These are phyloP conservation scores for Pseudopyrenochaeta lycopersici DNA, from an alignment of 2,329 filamentous ascomycete genomes.

Conservation along the genomic window DNA sequence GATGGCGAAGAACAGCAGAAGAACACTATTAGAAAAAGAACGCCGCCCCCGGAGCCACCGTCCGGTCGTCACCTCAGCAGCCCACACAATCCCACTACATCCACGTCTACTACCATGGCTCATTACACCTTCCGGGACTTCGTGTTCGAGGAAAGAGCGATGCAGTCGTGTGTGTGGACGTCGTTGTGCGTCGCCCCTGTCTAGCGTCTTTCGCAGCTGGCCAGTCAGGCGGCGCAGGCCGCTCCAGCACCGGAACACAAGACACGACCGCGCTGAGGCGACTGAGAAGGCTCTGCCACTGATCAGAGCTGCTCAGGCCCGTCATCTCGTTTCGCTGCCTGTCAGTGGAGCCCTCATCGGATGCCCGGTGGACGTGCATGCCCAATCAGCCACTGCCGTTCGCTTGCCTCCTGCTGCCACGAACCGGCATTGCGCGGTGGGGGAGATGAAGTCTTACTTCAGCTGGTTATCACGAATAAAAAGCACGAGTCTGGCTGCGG, in stretches of 20 bases:
- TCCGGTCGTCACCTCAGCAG: conserved; percentile 16
- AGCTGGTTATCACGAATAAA: conserved; percentile 6
- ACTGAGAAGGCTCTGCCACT: conserved; percentile 28
- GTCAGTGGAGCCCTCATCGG: conserved; percentile 7
- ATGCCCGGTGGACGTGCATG: conserved; percentile 4
- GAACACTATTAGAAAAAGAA: conserved; percentile 19
- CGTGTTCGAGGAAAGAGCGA: conserved; percentile 30
- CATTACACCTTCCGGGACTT: conserved; percentile 30
- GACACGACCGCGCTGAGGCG: conserved; percentile 20
- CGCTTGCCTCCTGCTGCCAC: conserved; percentile 28
- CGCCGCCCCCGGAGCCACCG: conserved; percentile 10
- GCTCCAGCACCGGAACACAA: conserved; percentile 18
- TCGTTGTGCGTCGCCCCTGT: conserved; percentile 27
- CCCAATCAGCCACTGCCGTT: conserved; percentile 34
- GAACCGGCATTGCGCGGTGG: conserved; percentile 22
- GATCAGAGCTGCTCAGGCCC: conserved; percentile 25
- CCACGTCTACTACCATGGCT: conserved; percentile 18
- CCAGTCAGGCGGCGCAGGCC: conserved; percentile 34
- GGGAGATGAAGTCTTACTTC: conserved; percentile 20
- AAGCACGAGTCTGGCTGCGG: neutral
- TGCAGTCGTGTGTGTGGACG: conserved; percentile 41
- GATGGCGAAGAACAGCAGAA: conserved; percentile 21
- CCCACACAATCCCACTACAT: conserved; percentile 20
- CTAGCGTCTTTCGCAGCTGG: conserved; percentile 21
- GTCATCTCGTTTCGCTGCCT: conserved; percentile 37